These are phyloP conservation scores for Solanum neorickii DNA, from an alignment of 257 asterid genomes.

Conservation along the genomic window DNA sequence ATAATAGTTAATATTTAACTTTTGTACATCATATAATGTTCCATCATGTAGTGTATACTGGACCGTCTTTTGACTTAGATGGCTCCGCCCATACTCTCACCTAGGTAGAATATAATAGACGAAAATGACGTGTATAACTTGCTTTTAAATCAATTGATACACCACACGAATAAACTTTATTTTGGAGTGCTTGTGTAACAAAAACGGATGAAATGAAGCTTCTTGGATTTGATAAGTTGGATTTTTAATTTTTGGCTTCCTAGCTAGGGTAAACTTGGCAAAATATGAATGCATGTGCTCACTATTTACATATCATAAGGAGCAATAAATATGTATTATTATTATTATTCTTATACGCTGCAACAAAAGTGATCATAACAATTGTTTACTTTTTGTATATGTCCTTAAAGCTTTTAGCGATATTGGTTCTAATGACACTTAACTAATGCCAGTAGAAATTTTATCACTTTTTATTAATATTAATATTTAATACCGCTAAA, in stretches of 20 bases:
- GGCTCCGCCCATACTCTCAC: not conserved
- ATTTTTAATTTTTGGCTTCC: not conserved
- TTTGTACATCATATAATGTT: too few relatives aligned
- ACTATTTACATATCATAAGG: not conserved
- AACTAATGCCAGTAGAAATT: too few relatives aligned
- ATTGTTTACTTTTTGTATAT: too few relatives aligned
- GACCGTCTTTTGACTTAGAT: not conserved
- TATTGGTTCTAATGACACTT: too few relatives aligned
- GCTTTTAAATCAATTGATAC: not conserved
- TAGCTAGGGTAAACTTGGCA: not conserved
- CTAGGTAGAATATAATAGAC: not conserved
- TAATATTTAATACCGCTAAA: too few relatives aligned
- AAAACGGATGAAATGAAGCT: not conserved
- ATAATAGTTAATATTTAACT: too few relatives aligned
- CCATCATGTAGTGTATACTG: too few relatives aligned
- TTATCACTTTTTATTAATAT: too few relatives aligned
- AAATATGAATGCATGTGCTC: not conserved
- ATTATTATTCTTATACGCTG: too few relatives aligned
- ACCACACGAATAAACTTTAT: not conserved
- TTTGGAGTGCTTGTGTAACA: not conserved
- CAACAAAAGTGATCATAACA: too few relatives aligned
- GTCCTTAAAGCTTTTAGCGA: rapidly evolving
- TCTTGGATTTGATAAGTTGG: not conserved
- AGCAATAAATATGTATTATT: not conserved
- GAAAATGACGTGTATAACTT: not conserved